Base-by-base conservation (phyloP, 306 rosid species). In the Dryas octopetala region DNA sequence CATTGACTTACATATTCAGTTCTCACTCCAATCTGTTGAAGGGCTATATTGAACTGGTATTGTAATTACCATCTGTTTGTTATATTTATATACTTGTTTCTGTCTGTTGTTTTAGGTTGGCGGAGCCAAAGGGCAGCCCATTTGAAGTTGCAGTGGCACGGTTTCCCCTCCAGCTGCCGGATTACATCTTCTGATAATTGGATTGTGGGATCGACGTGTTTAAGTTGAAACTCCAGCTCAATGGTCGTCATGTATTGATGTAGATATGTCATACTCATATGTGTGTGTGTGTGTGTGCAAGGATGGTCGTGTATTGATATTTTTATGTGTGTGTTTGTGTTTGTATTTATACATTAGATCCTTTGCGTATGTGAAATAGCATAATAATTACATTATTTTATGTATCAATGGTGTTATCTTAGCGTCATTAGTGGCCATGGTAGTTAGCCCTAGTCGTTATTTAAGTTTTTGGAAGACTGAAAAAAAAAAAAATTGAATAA, bases 131-230 rank as follows among this genome's bases (percentile, higher is more conserved):
- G 79, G 93, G 89, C 53, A 85, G 78, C 17, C 83, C 91, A n/a
- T 93, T 91, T 81, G 75, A 67, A 73, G 98, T 73, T 60, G 63
- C 43, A 76, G 98, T 88, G 79, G 92, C 90, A 26, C 83, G 57
- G 79, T 83, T 91, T 81, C 91, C 92, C 14, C 92, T 91, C 17
- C 85, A 88, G 83, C 82, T 83, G 63, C 96, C 98, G 38, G 92
- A 88, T 74, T 93, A 89, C 84, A 80, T 93, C 63, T 93, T 77
- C 93, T 93, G 90, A 93, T 73, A 19, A 40, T 10, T 4, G 16
- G 62, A 6, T 7, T 71, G 53, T 43, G 0, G 4, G 17, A 3
- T 9, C 16, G 40, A 13, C 8, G 5, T 38, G 5, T 38, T 70
- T 4, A 23, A 26, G 12, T 32, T n/a, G 66, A 14, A 28, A 15